These are phyloP conservation scores for Spergularia azorica DNA, from an alignment of 179 eudicot species.

Conservation along the genomic window DNA sequence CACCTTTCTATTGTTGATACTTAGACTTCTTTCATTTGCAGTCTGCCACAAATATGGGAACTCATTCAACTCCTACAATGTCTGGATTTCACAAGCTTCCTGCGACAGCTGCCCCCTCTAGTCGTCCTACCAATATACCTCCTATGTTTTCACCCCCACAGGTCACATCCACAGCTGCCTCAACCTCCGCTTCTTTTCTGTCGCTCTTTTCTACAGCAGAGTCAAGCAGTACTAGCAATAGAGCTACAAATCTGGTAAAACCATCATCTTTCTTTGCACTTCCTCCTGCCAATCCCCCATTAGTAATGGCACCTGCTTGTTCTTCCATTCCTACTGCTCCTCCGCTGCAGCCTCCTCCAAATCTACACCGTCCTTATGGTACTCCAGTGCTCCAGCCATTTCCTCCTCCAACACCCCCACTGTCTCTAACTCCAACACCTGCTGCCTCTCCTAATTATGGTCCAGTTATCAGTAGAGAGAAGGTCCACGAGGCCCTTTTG, in stretches of 20 bases:
- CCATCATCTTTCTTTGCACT: conserved; percentile 68
- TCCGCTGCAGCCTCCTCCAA: conserved; percentile 55
- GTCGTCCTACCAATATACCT: conserved; percentile 40
- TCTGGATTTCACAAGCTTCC: conserved; percentile 44
- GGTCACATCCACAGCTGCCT: conserved; percentile 38
- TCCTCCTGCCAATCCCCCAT: conserved; percentile 44
- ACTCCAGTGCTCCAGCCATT: conserved; percentile 90
- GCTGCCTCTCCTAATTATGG: conserved; percentile 47
- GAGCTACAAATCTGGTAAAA: conserved; percentile 59
- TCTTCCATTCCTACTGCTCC: conserved; percentile 61
- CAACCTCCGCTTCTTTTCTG: conserved; percentile 49
- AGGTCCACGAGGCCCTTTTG: conserved; percentile 79
- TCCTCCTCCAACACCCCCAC: conserved; percentile 93
- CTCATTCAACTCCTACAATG: conserved; percentile 40
- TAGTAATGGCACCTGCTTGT: conserved; percentile 39
- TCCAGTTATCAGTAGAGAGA: conserved; percentile 60
- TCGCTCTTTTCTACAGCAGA: conserved; percentile 52
- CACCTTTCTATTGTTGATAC: conserved; percentile 5
- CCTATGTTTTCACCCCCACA: conserved; percentile 44
- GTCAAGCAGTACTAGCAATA: conserved; percentile 35
- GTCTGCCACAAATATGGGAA: conserved; percentile 60
- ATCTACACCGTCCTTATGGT: conserved; percentile 63
- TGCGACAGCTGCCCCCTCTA: conserved; percentile 35
- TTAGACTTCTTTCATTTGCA: conserved; percentile 39
- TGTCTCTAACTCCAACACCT: conserved; percentile 65